These are phyloP conservation scores for Paecilomyces niveus DNA, from an alignment of 2,329 filamentous ascomycete genomes.

Conservation along the genomic window DNA sequence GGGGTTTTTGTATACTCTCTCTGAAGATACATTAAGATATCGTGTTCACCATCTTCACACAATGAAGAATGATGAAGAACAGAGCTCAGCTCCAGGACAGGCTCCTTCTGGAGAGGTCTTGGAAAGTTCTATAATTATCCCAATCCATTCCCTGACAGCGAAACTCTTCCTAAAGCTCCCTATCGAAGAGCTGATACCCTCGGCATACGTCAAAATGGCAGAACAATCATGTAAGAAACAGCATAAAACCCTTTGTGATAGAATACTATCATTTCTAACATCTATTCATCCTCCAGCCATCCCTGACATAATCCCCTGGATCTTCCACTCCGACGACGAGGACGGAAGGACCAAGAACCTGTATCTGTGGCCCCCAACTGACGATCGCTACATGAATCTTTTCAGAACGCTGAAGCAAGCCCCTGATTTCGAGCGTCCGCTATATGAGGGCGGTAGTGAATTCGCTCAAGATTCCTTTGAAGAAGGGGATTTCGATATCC, in stretches of 20 bases:
- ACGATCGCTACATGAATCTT: constrained; percentile 16
- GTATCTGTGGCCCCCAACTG: constrained; percentile 13
- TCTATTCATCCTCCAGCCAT: constrained; percentile 8
- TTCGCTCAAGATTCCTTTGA: neutral
- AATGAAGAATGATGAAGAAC: neutral
- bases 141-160: constrained; percentile 15
- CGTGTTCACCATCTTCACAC: neutral
- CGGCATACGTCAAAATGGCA: constrained; percentile 12
- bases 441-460: constrained; percentile 12
- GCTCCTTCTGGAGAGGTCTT: too few relatives aligned
- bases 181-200: constrained; percentile 15
- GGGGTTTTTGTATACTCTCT: neutral
- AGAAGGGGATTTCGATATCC: constrained; percentile 1
- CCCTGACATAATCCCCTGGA: constrained; percentile 13
- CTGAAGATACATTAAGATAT: neutral
- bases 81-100: neutral
- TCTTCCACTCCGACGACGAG: constrained; percentile 11
- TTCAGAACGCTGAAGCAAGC: constrained; percentile 17
- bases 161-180: constrained; percentile 14
- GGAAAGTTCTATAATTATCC: constrained; percentile 5
- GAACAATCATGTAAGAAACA: constrained; percentile 10
- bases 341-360: constrained; percentile 13
- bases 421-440: constrained; percentile 10
- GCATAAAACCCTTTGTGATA: neutral
- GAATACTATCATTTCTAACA: neutral